Evolutionary conservation across 148 eudicot species (phyloP).

Genomic region (Tetragonia tetragonoides): DNA sequence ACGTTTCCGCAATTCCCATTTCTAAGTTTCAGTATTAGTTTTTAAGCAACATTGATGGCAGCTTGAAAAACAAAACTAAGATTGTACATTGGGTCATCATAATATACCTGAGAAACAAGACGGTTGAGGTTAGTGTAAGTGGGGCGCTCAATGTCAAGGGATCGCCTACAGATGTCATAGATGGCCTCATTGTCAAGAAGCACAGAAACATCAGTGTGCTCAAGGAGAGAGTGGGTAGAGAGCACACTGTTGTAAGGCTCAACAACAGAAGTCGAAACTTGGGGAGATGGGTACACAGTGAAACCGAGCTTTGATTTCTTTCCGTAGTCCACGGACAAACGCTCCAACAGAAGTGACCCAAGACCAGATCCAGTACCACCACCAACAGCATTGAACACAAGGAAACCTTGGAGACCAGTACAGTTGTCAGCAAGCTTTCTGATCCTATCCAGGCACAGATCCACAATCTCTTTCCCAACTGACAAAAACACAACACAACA

Average conservation of each 20-base stretch:
- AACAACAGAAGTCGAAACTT: conserved; percentile 47
- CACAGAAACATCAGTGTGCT: conserved; percentile 41
- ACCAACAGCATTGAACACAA: conserved; percentile 13
- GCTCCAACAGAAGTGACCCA: conserved; percentile 45
- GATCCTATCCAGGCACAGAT: conserved; percentile 46
- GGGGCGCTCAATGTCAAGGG: conserved; percentile 48
- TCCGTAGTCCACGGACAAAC: conserved; percentile 44
- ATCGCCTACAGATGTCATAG: conserved; percentile 43
- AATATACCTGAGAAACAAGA: conserved; percentile 39
- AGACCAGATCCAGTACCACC: conserved; percentile 51
- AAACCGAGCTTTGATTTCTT: conserved; percentile 42
- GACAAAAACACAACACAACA: conserved; percentile 10
- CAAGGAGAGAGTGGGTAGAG: conserved; percentile 43
- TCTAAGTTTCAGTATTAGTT: no score
- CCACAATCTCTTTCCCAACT: conserved; percentile 53
- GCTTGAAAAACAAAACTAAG: neutral
- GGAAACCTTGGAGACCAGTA: conserved; percentile 54
- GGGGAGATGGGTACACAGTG: conserved; percentile 48
- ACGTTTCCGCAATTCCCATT: no score
- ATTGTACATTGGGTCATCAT: neutral
- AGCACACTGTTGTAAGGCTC: conserved; percentile 51
- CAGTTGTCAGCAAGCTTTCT: conserved; percentile 48
- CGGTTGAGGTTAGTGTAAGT: conserved; percentile 49
- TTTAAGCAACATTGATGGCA: no score
- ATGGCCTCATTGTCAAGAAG: conserved; percentile 23